Evolutionary conservation across 2,329 filamentous ascomycete species (phyloP).

Genomic region (Fusarium circinatum): DNA sequence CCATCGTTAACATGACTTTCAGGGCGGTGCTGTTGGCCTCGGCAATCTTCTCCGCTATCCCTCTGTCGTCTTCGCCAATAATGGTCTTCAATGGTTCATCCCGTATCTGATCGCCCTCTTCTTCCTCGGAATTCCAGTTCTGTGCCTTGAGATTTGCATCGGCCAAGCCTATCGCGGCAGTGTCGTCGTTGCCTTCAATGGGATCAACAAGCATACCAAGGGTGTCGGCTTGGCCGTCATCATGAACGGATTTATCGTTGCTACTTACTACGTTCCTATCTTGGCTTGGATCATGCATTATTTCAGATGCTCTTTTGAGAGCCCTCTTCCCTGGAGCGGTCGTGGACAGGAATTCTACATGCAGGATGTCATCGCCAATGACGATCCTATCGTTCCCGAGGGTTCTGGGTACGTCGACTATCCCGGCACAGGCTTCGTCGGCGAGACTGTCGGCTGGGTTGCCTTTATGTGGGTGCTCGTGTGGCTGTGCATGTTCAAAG

Average conservation of each 20-base stretch:
- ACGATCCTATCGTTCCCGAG: neutral
- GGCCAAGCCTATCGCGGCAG: conserved; percentile 69
- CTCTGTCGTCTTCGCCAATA: neutral
- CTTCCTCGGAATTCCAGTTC: conserved; percentile 59
- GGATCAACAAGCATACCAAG: conserved; percentile 58
- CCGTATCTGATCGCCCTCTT: conserved; percentile 6
- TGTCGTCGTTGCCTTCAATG: conserved; percentile 59
- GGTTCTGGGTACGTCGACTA: neutral
- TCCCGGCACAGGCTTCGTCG: neutral
- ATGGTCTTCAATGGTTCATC: neutral
- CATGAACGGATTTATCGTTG: conserved; percentile 61
- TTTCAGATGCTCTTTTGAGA: conserved; percentile 61
- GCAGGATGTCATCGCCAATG: neutral
- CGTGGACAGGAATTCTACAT: neutral
- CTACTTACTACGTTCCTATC: conserved; percentile 63
- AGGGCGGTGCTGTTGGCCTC: neutral
- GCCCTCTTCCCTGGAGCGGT: conserved; percentile 61
- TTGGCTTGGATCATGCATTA: conserved; percentile 66
- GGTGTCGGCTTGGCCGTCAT: conserved; percentile 62
- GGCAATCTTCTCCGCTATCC: conserved; percentile 9
- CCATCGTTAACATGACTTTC: neutral
- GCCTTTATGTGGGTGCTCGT: neutral
- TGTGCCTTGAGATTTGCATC: conserved; percentile 69
- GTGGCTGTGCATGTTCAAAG: neutral
- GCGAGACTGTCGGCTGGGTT: neutral